Evolutionary conservation across 2,329 filamentous ascomycete species (phyloP).

Genomic region (Clonostachys solani): DNA sequence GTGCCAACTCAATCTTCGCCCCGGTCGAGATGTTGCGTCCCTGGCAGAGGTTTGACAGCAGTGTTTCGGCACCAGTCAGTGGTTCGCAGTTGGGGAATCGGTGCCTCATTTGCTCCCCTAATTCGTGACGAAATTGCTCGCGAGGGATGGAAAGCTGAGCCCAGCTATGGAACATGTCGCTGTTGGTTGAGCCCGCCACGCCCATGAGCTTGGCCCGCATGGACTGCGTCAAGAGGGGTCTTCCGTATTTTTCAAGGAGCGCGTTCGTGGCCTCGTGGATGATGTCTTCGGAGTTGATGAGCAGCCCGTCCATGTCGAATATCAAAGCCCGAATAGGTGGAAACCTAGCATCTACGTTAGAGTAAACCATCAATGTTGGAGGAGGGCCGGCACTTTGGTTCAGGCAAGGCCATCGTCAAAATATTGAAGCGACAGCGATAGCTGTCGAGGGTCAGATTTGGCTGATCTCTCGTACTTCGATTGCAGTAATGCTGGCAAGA

Average conservation of each 20-base stretch:
- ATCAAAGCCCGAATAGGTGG: constrained; percentile 57
- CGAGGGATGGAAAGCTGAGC: constrained; percentile 59
- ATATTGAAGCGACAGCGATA: too few relatives aligned
- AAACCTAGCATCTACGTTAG: too few relatives aligned
- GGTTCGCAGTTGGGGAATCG: constrained; percentile 40
- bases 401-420: too few relatives aligned
- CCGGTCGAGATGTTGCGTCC: constrained; percentile 11
- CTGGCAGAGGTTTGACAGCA: constrained; percentile 42
- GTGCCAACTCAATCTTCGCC: constrained; percentile 49
- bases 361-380: too few relatives aligned
- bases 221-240: constrained; percentile 57
- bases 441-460: too few relatives aligned
- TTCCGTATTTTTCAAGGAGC: constrained; percentile 55
- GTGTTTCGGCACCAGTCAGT: constrained; percentile 55
- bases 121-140: constrained; percentile 31
- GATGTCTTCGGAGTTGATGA: constrained; percentile 69
- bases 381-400: too few relatives aligned
- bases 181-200: constrained; percentile 41
- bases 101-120: constrained; percentile 12
- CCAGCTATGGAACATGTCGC: constrained; percentile 62
- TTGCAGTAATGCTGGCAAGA: too few relatives aligned
- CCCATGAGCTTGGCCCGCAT: constrained; percentile 70
- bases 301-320: constrained; percentile 71
- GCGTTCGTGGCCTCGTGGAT: constrained; percentile 62
- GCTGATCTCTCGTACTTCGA: too few relatives aligned